A percentile compares a stretch with the other conserved stretches of the same genome.
Evolutionary conservation across 306 rosid genomes (phyloP).

Genomic region (Carpinus fangiana): DNA sequence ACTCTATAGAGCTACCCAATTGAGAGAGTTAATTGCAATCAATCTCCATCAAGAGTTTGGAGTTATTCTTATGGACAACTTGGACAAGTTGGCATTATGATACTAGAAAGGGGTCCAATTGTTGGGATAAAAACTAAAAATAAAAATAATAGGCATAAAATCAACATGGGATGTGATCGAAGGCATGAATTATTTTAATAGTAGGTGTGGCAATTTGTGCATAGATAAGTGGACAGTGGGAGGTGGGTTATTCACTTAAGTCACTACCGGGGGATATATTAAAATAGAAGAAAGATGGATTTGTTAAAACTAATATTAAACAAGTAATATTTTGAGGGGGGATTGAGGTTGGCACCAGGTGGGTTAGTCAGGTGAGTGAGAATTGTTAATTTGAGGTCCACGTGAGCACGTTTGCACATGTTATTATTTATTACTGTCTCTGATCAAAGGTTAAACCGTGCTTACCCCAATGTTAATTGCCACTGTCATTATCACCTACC

Average conservation of each 20-base stretch:
- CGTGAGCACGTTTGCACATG: constrained; percentile 36
- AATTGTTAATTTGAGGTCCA: constrained; percentile 19
- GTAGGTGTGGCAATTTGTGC: not conserved
- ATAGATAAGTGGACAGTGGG: constrained; percentile 3
- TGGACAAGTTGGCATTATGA: constrained; percentile 19
- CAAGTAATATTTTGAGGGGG: constrained; percentile 13
- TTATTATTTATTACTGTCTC: not conserved
- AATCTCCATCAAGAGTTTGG: not conserved
- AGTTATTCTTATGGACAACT: constrained; percentile 11
- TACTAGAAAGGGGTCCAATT: not conserved
- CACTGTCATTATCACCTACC: too few relatives aligned
- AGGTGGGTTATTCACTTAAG: not conserved
- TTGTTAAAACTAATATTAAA: not conserved
- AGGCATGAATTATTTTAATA: not conserved
- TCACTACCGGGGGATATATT: not conserved
- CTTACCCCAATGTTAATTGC: not conserved
- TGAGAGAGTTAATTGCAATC: not conserved
- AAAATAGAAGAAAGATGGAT: not conserved
- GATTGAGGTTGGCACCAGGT: constrained; percentile 25
- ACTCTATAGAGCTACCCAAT: too few relatives aligned
- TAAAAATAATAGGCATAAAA: not conserved
- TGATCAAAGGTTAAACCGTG: not conserved
- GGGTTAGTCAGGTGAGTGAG: not conserved
- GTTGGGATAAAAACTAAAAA: not conserved
- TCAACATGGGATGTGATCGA: constrained; percentile 29